A percentile compares a stretch with the other conserved stretches of the same genome.
phyloP scores from a whole-genome alignment of 345 rosid genomes.

The Laguncularia racemosa region DNA sequence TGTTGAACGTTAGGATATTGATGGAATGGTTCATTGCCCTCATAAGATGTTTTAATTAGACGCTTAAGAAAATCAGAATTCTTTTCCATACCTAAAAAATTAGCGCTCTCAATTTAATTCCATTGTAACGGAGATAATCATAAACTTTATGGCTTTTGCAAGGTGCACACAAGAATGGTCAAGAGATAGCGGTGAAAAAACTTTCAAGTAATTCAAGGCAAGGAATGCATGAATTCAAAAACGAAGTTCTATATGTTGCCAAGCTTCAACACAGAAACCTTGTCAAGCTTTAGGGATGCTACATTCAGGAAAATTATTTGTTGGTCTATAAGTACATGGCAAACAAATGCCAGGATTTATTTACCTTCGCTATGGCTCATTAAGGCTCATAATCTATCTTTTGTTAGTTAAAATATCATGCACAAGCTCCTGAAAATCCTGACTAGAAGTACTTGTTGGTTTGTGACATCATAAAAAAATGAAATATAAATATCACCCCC shows the following conservation, averaged over 20 bases:
- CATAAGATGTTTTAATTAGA: no score
- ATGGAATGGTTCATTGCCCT: no score
- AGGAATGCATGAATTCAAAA: conserved; percentile 14
- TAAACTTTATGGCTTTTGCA: background rate
- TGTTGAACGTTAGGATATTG: no score
- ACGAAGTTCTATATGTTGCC: conserved; percentile 22
- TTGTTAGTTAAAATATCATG: no score
- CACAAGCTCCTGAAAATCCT: background rate
- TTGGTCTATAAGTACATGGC: conserved; percentile 26
- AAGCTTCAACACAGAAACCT: conserved; percentile 27
- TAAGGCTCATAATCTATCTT: background rate
- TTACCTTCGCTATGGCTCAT: background rate
- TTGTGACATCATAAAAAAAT: no score
- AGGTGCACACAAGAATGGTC: conserved; percentile 22
- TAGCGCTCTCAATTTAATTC: no score
- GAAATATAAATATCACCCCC: no score
- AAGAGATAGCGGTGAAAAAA: conserved; percentile 32
- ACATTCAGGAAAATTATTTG: conserved; percentile 17
- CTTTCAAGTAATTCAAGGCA: conserved; percentile 20
- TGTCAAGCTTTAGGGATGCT: conserved; percentile 22
- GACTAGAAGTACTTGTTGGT: no score
- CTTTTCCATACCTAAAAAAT: no score
- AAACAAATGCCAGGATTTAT: conserved; percentile 15
- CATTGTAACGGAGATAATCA: no score
- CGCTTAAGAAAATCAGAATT: no score